Evolutionary conservation across 2,329 filamentous ascomycete genomes (phyloP).

Genomic region (Venturia effusa): DNA sequence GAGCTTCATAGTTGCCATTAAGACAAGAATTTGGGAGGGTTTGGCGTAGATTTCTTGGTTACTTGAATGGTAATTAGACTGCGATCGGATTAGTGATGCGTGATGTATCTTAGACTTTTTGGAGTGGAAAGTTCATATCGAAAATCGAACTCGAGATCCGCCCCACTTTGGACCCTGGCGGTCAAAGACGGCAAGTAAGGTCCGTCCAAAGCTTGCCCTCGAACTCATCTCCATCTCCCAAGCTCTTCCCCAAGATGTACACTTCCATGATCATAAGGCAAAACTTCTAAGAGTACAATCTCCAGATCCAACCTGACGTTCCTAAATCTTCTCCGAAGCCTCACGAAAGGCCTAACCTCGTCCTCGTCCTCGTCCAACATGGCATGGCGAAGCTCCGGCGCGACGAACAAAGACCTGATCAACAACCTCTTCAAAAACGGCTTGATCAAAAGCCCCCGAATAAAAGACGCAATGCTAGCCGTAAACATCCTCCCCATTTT

Average conservation of each 20-base stretch:
- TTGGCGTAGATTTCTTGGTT: too few relatives aligned
- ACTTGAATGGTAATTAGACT: neutral
- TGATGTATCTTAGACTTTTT: neutral
- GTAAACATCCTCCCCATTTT: neutral
- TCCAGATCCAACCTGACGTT: neutral
- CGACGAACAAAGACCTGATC: constrained; percentile 63
- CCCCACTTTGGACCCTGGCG: neutral
- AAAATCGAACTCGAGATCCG: neutral
- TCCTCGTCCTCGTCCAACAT: constrained; percentile 38
- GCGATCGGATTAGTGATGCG: neutral
- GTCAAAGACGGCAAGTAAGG: neutral
- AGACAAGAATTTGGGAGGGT: neutral
- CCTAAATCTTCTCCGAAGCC: constrained; percentile 4
- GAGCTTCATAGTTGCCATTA: neutral
- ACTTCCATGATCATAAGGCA: neutral
- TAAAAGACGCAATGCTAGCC: constrained; percentile 70
- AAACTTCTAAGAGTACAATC: neutral
- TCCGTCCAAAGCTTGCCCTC: neutral
- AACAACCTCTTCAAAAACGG: constrained; percentile 63
- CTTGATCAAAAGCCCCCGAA: constrained; percentile 60
- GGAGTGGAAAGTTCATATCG: neutral
- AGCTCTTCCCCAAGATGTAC: neutral
- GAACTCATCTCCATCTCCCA: neutral
- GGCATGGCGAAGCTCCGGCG: constrained; percentile 82
- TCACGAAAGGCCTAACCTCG: neutral